These are phyloP conservation scores for Dendrobium huoshanense DNA, from an alignment of 106 monocot genomes.

Conservation along the genomic window DNA sequence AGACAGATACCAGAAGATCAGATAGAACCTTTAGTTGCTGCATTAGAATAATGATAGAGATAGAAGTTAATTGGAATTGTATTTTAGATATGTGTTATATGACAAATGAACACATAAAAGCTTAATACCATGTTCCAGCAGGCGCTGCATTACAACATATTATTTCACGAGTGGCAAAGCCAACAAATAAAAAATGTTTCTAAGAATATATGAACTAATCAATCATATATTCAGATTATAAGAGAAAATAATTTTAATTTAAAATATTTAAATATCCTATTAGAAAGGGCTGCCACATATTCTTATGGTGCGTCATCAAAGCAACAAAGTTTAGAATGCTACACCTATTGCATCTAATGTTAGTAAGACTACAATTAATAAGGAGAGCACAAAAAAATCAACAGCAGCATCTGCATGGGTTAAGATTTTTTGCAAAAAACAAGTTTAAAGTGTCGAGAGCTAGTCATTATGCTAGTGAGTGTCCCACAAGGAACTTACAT, in stretches of 20 bases:
- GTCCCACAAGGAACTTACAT: no score
- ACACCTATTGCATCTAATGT: no score
- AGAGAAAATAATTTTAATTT: not conserved
- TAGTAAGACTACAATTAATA: no score
- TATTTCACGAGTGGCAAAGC: not conserved
- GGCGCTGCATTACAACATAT: not conserved
- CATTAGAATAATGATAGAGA: slow-evolving; percentile 13
- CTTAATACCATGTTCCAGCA: not conserved
- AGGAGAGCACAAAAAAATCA: no score
- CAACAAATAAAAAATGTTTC: not conserved
- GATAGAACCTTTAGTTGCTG: slow-evolving; percentile 82
- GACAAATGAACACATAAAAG: not conserved
- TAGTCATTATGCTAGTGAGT: no score
- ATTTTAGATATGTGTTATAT: not conserved
- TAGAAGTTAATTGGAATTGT: not conserved
- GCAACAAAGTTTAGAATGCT: no score
- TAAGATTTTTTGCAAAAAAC: no score
- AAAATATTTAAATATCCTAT: not conserved
- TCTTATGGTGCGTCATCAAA: no score
- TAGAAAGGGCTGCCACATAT: no score
- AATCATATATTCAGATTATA: not conserved
- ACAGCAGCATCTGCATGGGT: no score
- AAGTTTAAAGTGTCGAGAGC: no score
- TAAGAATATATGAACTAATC: not conserved
- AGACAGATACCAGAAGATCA: slow-evolving; percentile 83